Percentiles rank a stretch among this genome's conserved stretches.
phyloP scores from a whole-genome alignment of 208 protist genomes.

The Acanthamoeba lenticulata region DNA sequence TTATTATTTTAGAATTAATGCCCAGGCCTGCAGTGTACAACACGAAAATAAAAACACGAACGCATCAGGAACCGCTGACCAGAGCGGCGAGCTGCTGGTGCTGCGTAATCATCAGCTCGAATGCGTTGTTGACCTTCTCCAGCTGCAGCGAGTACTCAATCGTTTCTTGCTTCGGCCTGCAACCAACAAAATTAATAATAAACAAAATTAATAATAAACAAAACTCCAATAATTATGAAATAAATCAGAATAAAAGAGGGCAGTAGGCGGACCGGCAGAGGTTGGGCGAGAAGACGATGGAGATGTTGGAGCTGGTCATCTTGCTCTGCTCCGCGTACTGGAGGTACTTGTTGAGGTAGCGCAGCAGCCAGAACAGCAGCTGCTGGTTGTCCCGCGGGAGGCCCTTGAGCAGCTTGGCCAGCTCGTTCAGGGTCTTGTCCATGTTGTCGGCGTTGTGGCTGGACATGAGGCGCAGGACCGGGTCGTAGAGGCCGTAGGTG shows the following conservation, averaged over 20 bases:
- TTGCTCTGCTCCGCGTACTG: conserved; percentile 43
- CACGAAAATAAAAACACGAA: too few species aligned
- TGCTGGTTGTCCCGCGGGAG: not conserved
- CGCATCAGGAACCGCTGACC: too few species aligned
- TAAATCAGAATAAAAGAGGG: not conserved
- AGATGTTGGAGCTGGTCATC: conserved; percentile 49
- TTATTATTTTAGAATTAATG: too few species aligned
- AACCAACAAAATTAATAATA: not conserved
- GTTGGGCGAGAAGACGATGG: conserved; percentile 61
- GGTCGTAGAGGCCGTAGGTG: conserved; percentile 37
- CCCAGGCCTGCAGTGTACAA: too few species aligned
- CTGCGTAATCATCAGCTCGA: conserved; percentile 10
- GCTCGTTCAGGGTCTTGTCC: conserved; percentile 31
- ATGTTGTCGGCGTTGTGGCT: not conserved
- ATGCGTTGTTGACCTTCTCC: conserved; percentile 40
- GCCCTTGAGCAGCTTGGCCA: conserved; percentile 34
- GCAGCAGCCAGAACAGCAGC: conserved; percentile 52
- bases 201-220: not conserved
- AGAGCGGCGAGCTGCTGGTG: conserved; percentile 9
- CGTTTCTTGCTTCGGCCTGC: conserved; percentile 29
- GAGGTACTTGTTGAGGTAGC: conserved; percentile 39
- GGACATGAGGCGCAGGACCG: not conserved
- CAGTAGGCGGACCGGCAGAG: not conserved
- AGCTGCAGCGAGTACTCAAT: conserved; percentile 62
- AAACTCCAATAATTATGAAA: not conserved